A percentile compares a stretch with the other conserved stretches of the same genome.
Evolutionary conservation across 129 eudicot genomes (phyloP).

Genomic region (sunflower (Helianthus annuus)): HanXRQr2.0-SUNRISE NC_035444.2:56780465-56780964

Average conservation of each 20-base stretch:
- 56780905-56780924: slow-evolving; percentile 66
- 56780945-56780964: slow-evolving; percentile 72
- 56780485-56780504: slow-evolving; percentile 60
- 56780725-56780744: slow-evolving; percentile 83
- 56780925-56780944: slow-evolving; percentile 62
- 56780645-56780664: slow-evolving; percentile 75
- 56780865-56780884: slow-evolving; percentile 83
- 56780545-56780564: slow-evolving; percentile 44
- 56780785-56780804: slow-evolving; percentile 94
- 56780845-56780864: slow-evolving; percentile 58
- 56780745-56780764: slow-evolving; percentile 69
- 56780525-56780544: slow-evolving; percentile 48
- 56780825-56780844: slow-evolving; percentile 90
- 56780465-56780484: slow-evolving; percentile 60
- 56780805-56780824: slow-evolving; percentile 70
- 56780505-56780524: slow-evolving; percentile 60
- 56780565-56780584: slow-evolving; percentile 77
- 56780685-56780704: slow-evolving; percentile 65
- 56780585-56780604: slow-evolving; percentile 57
- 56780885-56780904: slow-evolving; percentile 88
- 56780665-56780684: slow-evolving; percentile 72
- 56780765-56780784: slow-evolving; percentile 76
- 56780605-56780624: slow-evolving; percentile 93
- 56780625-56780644: slow-evolving; percentile 85
- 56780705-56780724: slow-evolving; percentile 58